A percentile compares a stretch with the other conserved stretches of the same genome.
Conservation (phyloP, 768 basidiomycete genomes). For the Kwoniella botswanensis region DNA sequence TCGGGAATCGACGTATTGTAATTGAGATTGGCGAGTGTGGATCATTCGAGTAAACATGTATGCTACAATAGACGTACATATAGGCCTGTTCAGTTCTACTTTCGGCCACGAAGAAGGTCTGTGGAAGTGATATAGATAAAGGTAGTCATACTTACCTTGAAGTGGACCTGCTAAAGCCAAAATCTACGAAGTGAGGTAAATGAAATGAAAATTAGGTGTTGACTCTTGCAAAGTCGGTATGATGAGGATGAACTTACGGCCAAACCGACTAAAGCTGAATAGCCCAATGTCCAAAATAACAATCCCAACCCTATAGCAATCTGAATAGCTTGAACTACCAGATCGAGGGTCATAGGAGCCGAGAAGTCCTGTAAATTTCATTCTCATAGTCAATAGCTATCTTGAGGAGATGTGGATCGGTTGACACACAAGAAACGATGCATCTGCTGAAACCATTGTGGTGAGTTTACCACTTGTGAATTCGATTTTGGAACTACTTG, state of each 20-base stretch:
- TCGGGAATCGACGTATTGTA: slow-evolving; percentile 70
- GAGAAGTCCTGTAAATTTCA: slow-evolving; percentile 29
- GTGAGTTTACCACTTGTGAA: slow-evolving; percentile 71
- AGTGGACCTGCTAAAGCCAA: slow-evolving; percentile 67
- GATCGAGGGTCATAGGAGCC: slow-evolving; percentile 27
- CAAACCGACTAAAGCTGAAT: slow-evolving; percentile 68
- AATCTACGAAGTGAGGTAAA: slow-evolving; percentile 14
- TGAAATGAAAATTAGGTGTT: background rate
- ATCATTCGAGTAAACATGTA: slow-evolving; percentile 31
- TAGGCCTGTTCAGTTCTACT: too few relatives aligned
- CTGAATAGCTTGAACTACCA: slow-evolving; percentile 59
- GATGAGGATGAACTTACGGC: slow-evolving; percentile 21
- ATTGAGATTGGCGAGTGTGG: slow-evolving; percentile 41
- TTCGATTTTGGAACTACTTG: slow-evolving; percentile 65
- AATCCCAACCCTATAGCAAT: slow-evolving; percentile 68
- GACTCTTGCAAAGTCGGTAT: background rate
- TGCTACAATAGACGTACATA: background rate
- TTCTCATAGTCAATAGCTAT: background rate
- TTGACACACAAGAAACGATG: slow-evolving; percentile 63
- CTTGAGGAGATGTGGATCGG: background rate
- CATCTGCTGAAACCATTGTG: slow-evolving; percentile 71
- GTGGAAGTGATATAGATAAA: background rate
- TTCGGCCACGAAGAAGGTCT: background rate
- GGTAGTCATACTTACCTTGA: slow-evolving; percentile 56
- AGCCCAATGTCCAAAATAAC: slow-evolving; percentile 70